Percentiles rank a stretch among this genome's conserved stretches.
Evolutionary conservation across 768 basidiomycete species (phyloP).

Genomic region (Lepiota brunneoincarnata): DNA sequence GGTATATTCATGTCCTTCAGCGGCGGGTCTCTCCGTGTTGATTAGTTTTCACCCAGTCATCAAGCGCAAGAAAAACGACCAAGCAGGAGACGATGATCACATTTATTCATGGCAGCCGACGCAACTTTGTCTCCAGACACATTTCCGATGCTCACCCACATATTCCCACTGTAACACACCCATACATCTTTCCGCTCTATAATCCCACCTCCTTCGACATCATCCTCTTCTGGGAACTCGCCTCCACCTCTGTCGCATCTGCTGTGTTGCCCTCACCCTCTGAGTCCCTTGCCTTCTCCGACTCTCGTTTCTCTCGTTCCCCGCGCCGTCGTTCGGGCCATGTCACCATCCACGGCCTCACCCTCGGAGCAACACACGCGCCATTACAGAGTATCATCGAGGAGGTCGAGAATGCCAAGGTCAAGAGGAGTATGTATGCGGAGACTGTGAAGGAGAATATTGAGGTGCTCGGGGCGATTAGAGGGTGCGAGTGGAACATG

Average conservation of each 20-base stretch:
- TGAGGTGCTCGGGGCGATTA: slow-evolving; percentile 65
- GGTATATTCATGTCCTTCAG: not conserved
- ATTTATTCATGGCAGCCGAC: slow-evolving; percentile 47
- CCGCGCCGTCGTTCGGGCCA: slow-evolving; percentile 57
- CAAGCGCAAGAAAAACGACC: slow-evolving; percentile 4
- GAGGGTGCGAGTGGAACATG: slow-evolving; percentile 69
- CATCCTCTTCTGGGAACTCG: slow-evolving; percentile 73
- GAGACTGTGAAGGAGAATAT: slow-evolving; percentile 78
- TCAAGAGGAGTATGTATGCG: slow-evolving; percentile 84
- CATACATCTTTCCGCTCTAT: slow-evolving; percentile 76
- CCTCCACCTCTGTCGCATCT: slow-evolving; percentile 23
- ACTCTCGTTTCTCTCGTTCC: not conserved
- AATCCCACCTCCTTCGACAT: slow-evolving; percentile 72
- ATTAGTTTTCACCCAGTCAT: not conserved
- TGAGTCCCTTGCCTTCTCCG: not conserved
- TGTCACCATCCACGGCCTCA: slow-evolving; percentile 52
- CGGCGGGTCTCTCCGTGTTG: not conserved
- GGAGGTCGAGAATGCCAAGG: slow-evolving; percentile 58
- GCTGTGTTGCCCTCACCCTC: not conserved
- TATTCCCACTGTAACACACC: slow-evolving; percentile 50
- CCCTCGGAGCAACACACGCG: slow-evolving; percentile 69
- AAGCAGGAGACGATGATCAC: slow-evolving; percentile 19
- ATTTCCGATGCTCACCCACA: slow-evolving; percentile 43
- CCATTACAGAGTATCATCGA: slow-evolving; percentile 59
- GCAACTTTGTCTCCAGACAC: slow-evolving; percentile 30